A percentile compares a stretch with the other conserved stretches of the same genome.
Evolutionary conservation across 169 alveolate genomes (phyloP).

Genomic region (Eimeria falciformis): DNA sequence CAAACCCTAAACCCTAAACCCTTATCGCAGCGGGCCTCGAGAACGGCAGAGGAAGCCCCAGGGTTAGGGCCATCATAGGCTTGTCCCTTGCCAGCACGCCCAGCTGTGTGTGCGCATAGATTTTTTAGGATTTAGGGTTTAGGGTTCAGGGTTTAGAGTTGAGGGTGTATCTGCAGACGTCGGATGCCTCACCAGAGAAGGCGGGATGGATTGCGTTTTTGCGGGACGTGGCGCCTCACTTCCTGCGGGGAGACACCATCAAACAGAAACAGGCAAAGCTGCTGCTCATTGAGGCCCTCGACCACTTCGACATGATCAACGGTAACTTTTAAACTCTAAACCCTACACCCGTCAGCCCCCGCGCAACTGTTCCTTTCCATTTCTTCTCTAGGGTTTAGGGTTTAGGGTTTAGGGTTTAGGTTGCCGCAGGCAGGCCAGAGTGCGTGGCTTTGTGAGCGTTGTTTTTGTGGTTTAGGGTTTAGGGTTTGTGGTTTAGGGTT

Average conservation of each 20-base stretch:
- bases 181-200: too few relatives aligned
- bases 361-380: too few relatives aligned
- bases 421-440: not conserved
- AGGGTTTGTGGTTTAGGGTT: not conserved
- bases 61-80: too few relatives aligned
- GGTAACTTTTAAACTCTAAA: conserved; percentile 43
- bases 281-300: conserved; percentile 71
- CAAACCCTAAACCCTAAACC: conserved; percentile 7
- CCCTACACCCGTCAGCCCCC: not conserved
- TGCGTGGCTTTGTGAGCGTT: not conserved
- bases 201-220: not conserved
- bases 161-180: too few relatives aligned
- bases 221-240: conserved; percentile 3
- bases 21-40: too few relatives aligned
- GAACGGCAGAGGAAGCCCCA: too few relatives aligned
- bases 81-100: too few relatives aligned
- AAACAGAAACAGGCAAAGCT: conserved; percentile 63
- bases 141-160: too few relatives aligned
- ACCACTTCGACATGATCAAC: conserved; percentile 71
- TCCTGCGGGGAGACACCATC: conserved; percentile 9
- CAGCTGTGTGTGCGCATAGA: too few relatives aligned
- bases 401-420: not conserved
- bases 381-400: not conserved
- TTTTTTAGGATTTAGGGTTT: too few relatives aligned
- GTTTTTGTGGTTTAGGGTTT: not conserved